Base-by-base conservation (phyloP, 2,329 filamentous ascomycete genomes). In the Fusarium burgessii region DNA sequence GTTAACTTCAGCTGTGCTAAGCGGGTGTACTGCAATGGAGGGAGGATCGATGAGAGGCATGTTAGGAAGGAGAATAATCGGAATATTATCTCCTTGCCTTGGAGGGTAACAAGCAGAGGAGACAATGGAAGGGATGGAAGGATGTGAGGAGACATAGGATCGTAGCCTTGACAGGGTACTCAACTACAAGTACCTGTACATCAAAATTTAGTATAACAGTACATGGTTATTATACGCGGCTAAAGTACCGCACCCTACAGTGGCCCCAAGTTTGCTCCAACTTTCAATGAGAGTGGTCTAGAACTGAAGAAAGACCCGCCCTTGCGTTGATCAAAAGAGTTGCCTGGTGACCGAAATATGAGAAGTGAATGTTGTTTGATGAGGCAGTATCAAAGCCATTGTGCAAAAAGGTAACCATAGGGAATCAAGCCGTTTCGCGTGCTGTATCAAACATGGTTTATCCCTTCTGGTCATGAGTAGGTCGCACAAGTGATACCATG, bases 131-230 rank as follows among this genome's bases (percentile, higher is more conserved):
- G 60, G 45, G 52, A 66, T 58, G 60, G 17, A 50, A 42, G 38
- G 52, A 64, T 57, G 63, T 42, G 62, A 66, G 65, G 58, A 68
- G 62, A 56, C 42, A 55, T 56, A 46, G 52, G 58, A 63, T 55
- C 68, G 66, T 51, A 55, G 43, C 41, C 14, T n/a, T 23, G 51
- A 46, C 40, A 69, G 58, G 77, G 77, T 80, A 80, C 78, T 40
- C 68, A 49, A 25, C 17, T 23, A 43, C 36, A 75, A 62, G 78
- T 80, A 81, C 73, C 71, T 59, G 73, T 79, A 80, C 76, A 59
- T 76, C 60, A 49, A 74, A 79, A 77, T 74, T 74, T 77, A 71
- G 77, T 78, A 78, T 79, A 77, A 79, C 74, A 74, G 75, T 81
- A 81, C 80, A 75, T 75, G 54, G 17, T 70, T 71, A 76, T 79